Conservation (phyloP, 352 stramenopile species). For the Phytophthora brassicae region DNA sequence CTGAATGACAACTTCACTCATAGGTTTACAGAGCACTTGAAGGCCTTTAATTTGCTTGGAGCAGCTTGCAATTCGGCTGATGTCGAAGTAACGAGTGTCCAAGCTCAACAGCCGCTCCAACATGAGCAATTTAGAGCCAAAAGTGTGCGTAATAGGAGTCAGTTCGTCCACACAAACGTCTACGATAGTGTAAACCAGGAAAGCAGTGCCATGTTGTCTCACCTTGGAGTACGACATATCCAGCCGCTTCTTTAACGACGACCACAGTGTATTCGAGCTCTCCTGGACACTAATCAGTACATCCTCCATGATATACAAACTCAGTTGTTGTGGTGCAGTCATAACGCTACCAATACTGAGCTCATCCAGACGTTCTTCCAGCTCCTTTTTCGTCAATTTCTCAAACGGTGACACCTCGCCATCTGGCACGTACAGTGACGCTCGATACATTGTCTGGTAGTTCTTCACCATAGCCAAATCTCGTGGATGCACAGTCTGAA, state of each 20-base stretch:
- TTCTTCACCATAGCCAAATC: slow-evolving; percentile 55
- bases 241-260: slow-evolving; percentile 57
- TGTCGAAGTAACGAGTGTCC: slow-evolving; percentile 64
- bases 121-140: slow-evolving; percentile 73
- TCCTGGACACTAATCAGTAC: slow-evolving; percentile 78
- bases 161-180: slow-evolving; percentile 83
- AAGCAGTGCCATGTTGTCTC: slow-evolving; percentile 67
- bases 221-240: slow-evolving; percentile 84
- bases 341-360: slow-evolving; percentile 66
- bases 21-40: slow-evolving; percentile 74
- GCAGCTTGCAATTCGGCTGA: slow-evolving; percentile 47
- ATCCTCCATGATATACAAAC: slow-evolving; percentile 72
- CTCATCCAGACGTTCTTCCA: slow-evolving; percentile 57
- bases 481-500: slow-evolving; percentile 61
- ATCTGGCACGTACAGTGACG: slow-evolving; percentile 59
- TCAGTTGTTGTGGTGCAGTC: slow-evolving; percentile 74
- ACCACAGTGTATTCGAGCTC: slow-evolving; percentile 47
- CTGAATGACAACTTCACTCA: slow-evolving; percentile 68
- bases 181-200: slow-evolving; percentile 79
- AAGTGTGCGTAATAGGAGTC: slow-evolving; percentile 70
- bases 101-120: slow-evolving; percentile 60
- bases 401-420: slow-evolving; percentile 58
- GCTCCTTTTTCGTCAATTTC: slow-evolving; percentile 62
- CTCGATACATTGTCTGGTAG: slow-evolving; percentile 78
- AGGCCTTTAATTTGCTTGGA: slow-evolving; percentile 75